Conservation (phyloP, 148 eudicot genomes). For the Arctostaphylos glauca region DNA sequence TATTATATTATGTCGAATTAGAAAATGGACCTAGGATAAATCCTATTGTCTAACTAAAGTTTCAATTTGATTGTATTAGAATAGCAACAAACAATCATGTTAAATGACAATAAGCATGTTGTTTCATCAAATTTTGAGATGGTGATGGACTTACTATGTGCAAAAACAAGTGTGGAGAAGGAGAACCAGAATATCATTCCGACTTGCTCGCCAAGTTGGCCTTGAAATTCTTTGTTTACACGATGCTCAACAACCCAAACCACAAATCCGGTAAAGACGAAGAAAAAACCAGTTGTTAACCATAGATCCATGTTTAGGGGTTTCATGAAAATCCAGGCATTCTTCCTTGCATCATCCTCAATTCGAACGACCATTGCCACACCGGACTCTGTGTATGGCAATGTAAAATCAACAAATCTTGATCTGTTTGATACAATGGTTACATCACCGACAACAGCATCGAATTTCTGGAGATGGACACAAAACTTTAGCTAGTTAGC, state of each 20-base stretch:
- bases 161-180: slow-evolving; percentile 67
- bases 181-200: slow-evolving; percentile 70
- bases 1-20: too few relatives aligned
- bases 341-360: slow-evolving; percentile 37
- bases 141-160: slow-evolving; percentile 57
- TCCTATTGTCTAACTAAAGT: too few relatives aligned
- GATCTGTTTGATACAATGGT: slow-evolving; percentile 54
- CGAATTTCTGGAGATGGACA: slow-evolving; percentile 38
- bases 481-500: neutral
- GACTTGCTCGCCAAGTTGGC: slow-evolving; percentile 50
- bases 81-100: too few relatives aligned
- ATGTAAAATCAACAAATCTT: slow-evolving; percentile 46
- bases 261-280: slow-evolving; percentile 58
- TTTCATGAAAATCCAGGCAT: slow-evolving; percentile 67
- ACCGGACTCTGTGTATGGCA: slow-evolving; percentile 68
- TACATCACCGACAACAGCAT: slow-evolving; percentile 61
- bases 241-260: slow-evolving; percentile 79
- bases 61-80: too few relatives aligned
- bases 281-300: slow-evolving; percentile 51
- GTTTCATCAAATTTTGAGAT: too few relatives aligned
- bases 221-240: slow-evolving; percentile 53
- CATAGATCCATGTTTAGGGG: slow-evolving; percentile 63
- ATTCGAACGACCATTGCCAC: slow-evolving; percentile 52
- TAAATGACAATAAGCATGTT: too few relatives aligned
- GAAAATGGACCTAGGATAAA: too few relatives aligned